Evolutionary conservation across 2,329 filamentous ascomycete species (phyloP).

Genomic region (Falciphora oryzae): DNA sequence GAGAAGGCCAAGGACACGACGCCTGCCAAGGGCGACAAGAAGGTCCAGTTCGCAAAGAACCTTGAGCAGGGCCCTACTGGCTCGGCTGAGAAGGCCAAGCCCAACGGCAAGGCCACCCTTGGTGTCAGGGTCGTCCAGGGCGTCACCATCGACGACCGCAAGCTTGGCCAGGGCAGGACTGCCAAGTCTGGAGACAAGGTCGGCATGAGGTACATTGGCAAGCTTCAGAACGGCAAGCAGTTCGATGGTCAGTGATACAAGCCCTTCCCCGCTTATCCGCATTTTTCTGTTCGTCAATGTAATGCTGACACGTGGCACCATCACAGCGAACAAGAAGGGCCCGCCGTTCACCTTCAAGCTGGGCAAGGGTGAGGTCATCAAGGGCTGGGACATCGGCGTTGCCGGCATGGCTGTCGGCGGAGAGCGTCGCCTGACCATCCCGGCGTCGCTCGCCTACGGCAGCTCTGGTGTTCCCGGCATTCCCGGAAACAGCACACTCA

Average conservation of each 20-base stretch:
- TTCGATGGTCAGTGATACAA: constrained; percentile 69
- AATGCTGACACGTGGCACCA: not conserved
- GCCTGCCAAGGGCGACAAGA: constrained; percentile 66
- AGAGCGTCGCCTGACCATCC: constrained; percentile 89
- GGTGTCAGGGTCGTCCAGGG: constrained; percentile 78
- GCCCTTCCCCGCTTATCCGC: not conserved
- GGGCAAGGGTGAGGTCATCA: constrained; percentile 92
- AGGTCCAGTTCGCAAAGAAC: constrained; percentile 98
- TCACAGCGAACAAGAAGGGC: constrained; percentile 91
- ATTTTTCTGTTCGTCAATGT: not conserved
- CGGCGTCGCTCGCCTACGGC: constrained; percentile 83
- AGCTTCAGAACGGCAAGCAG: constrained; percentile 88
- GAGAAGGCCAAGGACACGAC: constrained; percentile 37
- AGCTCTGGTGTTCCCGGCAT: constrained; percentile 78
- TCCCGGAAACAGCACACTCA: constrained; percentile 81
- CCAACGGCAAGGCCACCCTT: constrained; percentile 43
- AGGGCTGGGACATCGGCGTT: constrained; percentile 96
- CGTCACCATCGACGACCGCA: constrained; percentile 93
- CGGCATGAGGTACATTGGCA: constrained; percentile 96
- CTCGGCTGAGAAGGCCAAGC: constrained; percentile 45
- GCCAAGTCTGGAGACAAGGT: constrained; percentile 89
- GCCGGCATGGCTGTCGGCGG: constrained; percentile 88
- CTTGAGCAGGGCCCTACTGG: constrained; percentile 93
- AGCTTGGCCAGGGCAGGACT: constrained; percentile 74
- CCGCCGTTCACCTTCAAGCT: constrained; percentile 96